Evolutionary conservation across 768 basidiomycete species (phyloP).

Genomic region (Hydnum rufescens): DNA sequence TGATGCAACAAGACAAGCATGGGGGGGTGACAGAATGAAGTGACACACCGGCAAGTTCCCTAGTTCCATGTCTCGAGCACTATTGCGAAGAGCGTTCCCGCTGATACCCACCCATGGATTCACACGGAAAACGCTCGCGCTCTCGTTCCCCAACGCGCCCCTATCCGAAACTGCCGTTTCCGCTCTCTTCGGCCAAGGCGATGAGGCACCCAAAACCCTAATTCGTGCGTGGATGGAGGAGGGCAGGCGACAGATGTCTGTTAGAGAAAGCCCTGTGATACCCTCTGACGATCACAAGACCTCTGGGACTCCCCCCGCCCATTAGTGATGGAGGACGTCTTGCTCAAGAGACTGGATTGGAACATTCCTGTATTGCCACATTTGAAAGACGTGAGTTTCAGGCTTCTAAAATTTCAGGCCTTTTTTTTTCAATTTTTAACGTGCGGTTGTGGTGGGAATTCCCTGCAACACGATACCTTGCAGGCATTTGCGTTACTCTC

Average conservation of each 20-base stretch:
- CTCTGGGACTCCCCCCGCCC: slow-evolving; percentile 11
- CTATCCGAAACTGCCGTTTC: slow-evolving; percentile 52
- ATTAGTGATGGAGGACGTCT: slow-evolving; percentile 25
- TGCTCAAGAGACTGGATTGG: slow-evolving; percentile 35
- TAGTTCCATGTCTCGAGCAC: too few relatives aligned
- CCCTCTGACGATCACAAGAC: neutral
- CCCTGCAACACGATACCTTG: neutral
- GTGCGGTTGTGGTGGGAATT: neutral
- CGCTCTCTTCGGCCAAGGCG: slow-evolving; percentile 51
- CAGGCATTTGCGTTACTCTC: slow-evolving; percentile 59
- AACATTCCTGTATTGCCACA: slow-evolving; percentile 44
- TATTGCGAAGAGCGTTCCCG: slow-evolving; percentile 26
- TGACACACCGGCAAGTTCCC: too few relatives aligned
- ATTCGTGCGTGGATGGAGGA: slow-evolving; percentile 58
- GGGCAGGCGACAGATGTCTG: slow-evolving; percentile 32
- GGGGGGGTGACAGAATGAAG: too few relatives aligned
- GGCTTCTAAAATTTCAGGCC: neutral
- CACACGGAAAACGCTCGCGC: slow-evolving; percentile 47
- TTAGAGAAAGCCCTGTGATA: neutral
- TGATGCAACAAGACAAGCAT: too few relatives aligned
- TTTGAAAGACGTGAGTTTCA: slow-evolving; percentile 47
- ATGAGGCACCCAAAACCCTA: slow-evolving; percentile 41
- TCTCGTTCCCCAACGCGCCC: slow-evolving; percentile 35
- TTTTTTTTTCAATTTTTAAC: neutral
- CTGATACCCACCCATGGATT: slow-evolving; percentile 52